A percentile compares a stretch with the other conserved stretches of the same genome.
Conservation (phyloP, 495 filamentous ascomycete genomes). For the Penicillium coprophilum region DNA sequence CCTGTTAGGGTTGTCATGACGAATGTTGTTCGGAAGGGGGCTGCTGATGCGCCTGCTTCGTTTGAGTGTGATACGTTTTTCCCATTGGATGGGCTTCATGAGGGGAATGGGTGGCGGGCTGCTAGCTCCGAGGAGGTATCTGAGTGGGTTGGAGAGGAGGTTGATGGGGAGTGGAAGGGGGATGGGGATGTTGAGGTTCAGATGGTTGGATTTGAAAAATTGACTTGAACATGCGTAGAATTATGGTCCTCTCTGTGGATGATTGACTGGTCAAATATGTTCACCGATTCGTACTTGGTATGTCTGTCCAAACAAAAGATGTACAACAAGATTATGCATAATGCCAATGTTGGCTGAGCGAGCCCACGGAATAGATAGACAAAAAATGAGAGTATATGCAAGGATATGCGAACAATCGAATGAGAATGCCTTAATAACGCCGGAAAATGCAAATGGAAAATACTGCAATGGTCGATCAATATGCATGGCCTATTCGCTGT, state of each 20-base stretch:
- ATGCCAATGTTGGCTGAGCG: constrained; percentile 2
- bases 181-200: constrained; percentile 44
- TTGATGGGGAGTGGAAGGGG: constrained; percentile 39
- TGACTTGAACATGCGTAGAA: constrained; percentile 14
- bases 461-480: not conserved
- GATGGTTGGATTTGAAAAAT: constrained; percentile 48
- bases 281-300: not conserved
- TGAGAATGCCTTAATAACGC: not conserved
- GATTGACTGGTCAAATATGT: not conserved
- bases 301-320: not conserved
- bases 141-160: constrained; percentile 47
- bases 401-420: constrained; percentile 21
- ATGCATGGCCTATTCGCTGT: constrained; percentile 24
- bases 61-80: constrained; percentile 94
- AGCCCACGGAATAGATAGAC: not conserved
- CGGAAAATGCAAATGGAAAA: constrained; percentile 4
- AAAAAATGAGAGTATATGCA: constrained; percentile 12
- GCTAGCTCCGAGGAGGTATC: constrained; percentile 38
- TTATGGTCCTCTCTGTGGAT: not conserved
- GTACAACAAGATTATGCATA: not conserved
- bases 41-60: constrained; percentile 50
- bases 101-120: constrained; percentile 38
- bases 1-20: constrained; percentile 48
- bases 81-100: constrained; percentile 49
- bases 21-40: constrained; percentile 35